phyloP scores from a whole-genome alignment of 139 green algal genomes.

The Desmodesmus armatus region DNA sequence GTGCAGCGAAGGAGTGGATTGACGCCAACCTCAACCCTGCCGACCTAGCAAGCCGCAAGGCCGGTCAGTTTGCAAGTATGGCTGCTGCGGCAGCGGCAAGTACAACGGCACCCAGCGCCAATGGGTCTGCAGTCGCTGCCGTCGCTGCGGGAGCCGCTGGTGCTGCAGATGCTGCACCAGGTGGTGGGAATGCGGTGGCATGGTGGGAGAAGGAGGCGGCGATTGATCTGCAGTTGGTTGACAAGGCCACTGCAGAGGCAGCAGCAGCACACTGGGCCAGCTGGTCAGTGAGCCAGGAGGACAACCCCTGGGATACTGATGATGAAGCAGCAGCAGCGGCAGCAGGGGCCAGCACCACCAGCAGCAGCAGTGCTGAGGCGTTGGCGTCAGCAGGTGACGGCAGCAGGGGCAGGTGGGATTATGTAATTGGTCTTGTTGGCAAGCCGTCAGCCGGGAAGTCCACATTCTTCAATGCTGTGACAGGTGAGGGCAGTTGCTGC shows the following conservation, averaged over 20 bases:
- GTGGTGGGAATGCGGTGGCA: neutral
- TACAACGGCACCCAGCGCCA: neutral
- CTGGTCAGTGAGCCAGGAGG: constrained; percentile 23
- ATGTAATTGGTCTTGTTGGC: constrained; percentile 61
- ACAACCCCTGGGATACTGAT: constrained; percentile 28
- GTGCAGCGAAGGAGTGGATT: constrained; percentile 59
- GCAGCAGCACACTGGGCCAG: constrained; percentile 40
- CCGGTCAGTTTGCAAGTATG: neutral
- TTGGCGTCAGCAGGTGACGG: constrained; percentile 7
- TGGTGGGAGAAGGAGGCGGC: constrained; percentile 62
- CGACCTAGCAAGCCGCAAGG: constrained; percentile 36
- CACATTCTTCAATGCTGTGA: constrained; percentile 68
- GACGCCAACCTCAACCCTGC: constrained; percentile 52
- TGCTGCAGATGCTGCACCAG: neutral
- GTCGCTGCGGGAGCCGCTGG: neutral
- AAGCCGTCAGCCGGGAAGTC: constrained; percentile 61
- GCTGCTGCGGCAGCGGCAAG: neutral
- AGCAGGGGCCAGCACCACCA: neutral
- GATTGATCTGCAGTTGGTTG: constrained; percentile 47
- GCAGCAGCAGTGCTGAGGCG: constrained; percentile 1
- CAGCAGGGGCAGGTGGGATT: constrained; percentile 55
- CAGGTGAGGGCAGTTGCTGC: constrained; percentile 1
- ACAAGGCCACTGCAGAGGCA: constrained; percentile 50
- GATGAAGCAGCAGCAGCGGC: constrained; percentile 30
- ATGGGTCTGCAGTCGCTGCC: neutral